Evolutionary conservation across 2,329 filamentous ascomycete species (phyloP).

Genomic region (Cladosporium sp.): DNA sequence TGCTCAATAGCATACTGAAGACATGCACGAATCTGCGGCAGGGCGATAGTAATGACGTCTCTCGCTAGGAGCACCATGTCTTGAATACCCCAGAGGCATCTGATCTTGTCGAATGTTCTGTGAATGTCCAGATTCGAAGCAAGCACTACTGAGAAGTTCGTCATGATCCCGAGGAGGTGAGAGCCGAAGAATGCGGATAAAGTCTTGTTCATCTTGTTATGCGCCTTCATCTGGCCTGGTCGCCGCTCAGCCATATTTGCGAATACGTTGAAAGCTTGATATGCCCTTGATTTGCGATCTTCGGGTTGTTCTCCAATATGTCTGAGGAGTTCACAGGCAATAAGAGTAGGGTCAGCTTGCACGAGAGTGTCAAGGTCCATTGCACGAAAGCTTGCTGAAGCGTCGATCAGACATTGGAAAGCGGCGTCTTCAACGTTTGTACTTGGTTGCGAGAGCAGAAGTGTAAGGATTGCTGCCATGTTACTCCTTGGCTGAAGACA

Average conservation of each 20-base stretch:
- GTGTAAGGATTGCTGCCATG: conserved; percentile 55
- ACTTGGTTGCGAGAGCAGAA: conserved; percentile 53
- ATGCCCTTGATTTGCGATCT: conserved; percentile 35
- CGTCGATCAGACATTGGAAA: conserved; percentile 63
- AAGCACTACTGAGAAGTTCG: conserved; percentile 72
- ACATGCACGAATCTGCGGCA: conserved; percentile 93
- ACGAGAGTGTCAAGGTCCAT: conserved; percentile 65
- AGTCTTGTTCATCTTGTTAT: conserved; percentile 50
- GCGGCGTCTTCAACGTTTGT: conserved; percentile 63
- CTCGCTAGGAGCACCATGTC: conserved; percentile 80
- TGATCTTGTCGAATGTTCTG: conserved; percentile 58
- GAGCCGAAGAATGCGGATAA: conserved; percentile 74
- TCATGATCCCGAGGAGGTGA: conserved; percentile 82
- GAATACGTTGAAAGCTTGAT: conserved; percentile 48
- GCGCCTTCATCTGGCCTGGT: conserved; percentile 42
- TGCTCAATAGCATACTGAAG: conserved; percentile 77
- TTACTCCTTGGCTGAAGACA: conserved; percentile 55
- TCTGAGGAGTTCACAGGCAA: conserved; percentile 79
- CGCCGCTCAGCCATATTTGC: conserved; percentile 46
- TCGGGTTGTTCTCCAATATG: conserved; percentile 65
- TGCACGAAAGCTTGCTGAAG: conserved; percentile 66
- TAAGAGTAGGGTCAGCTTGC: conserved; percentile 68
- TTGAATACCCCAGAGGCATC: conserved; percentile 77
- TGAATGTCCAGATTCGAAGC: conserved; percentile 51
- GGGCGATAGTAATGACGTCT: conserved; percentile 67